These are phyloP conservation scores for Cladorrhinum samala DNA, from an alignment of 495 filamentous ascomycete genomes.

Conservation along the genomic window DNA sequence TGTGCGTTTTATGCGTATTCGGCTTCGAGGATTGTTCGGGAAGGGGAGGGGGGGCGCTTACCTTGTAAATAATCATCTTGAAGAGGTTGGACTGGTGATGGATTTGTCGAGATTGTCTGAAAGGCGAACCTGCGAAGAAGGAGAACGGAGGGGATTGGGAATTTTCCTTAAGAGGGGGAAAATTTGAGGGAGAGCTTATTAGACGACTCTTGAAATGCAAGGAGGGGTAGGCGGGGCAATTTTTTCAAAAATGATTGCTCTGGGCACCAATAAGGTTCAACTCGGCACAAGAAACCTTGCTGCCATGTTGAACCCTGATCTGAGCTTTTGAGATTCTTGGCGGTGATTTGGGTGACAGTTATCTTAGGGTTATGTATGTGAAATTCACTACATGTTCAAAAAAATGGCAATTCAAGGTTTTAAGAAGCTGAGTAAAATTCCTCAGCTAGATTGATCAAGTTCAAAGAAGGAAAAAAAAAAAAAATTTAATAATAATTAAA, in stretches of 20 bases:
- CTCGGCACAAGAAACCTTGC: background rate
- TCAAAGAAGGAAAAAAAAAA: too few species aligned
- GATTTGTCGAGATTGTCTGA: constrained; percentile 3
- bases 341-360: background rate
- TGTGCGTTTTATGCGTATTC: too few species aligned
- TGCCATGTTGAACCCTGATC: background rate
- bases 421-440: too few species aligned
- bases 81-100: constrained; percentile 22
- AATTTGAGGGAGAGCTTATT: background rate
- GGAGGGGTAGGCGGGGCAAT: background rate
- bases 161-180: background rate
- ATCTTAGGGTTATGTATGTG: background rate
- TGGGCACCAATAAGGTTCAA: background rate
- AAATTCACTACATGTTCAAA: background rate
- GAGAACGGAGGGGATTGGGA: constrained; percentile 7
- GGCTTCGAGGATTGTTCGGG: too few species aligned
- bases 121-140: constrained; percentile 1
- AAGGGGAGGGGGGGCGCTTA: too few species aligned
- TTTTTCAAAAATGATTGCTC: background rate
- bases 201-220: background rate
- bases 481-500: too few species aligned
- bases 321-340: background rate
- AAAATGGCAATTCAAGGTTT: too few species aligned
- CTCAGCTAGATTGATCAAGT: too few species aligned
- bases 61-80: constrained; percentile 91